These are phyloP conservation scores for Panellus pusillus DNA, from an alignment of 768 basidiomycete species.

Conservation along the genomic window DNA sequence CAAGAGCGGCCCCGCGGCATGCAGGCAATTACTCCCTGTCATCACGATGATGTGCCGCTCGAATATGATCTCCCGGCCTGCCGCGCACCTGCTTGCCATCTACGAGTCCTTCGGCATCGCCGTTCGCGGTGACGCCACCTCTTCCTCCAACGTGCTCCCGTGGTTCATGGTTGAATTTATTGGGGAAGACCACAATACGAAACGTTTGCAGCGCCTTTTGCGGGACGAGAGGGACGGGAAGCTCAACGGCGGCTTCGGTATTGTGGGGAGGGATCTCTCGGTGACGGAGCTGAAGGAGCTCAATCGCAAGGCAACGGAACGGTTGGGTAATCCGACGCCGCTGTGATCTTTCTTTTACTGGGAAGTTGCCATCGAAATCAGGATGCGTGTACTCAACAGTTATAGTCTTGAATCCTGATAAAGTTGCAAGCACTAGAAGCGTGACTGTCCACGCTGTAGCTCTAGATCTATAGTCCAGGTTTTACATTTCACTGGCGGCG, in stretches of 20 bases:
- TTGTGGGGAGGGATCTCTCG: slow-evolving; percentile 1
- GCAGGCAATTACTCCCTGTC: slow-evolving; percentile 18
- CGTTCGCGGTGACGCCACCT: neutral
- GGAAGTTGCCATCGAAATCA: too few species aligned
- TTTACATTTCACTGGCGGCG: too few species aligned
- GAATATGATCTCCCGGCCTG: slow-evolving; percentile 6
- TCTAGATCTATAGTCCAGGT: too few species aligned
- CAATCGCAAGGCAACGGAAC: slow-evolving; percentile 9
- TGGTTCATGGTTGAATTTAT: slow-evolving; percentile 12
- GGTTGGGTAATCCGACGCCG: slow-evolving; percentile 13
- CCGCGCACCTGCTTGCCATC: neutral
- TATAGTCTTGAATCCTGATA: too few species aligned
- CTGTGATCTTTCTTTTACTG: slow-evolving; percentile 1
- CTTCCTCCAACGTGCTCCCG: neutral
- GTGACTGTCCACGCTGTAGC: too few species aligned
- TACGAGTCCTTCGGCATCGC: slow-evolving; percentile 12
- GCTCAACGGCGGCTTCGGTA: slow-evolving; percentile 5
- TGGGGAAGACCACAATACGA: neutral
- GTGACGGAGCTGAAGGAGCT: slow-evolving; percentile 6
- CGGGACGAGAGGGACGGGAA: neutral
- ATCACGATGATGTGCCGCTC: slow-evolving; percentile 7
- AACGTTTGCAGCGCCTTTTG: neutral
- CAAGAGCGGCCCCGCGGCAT: too few species aligned
- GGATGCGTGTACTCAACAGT: too few species aligned
- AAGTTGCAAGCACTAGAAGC: too few species aligned